A percentile compares a stretch with the other conserved stretches of the same genome.
Evolutionary conservation across 1,284 basidiomycete species (phyloP).

Genomic region (Trichosporon asahii): DNA sequence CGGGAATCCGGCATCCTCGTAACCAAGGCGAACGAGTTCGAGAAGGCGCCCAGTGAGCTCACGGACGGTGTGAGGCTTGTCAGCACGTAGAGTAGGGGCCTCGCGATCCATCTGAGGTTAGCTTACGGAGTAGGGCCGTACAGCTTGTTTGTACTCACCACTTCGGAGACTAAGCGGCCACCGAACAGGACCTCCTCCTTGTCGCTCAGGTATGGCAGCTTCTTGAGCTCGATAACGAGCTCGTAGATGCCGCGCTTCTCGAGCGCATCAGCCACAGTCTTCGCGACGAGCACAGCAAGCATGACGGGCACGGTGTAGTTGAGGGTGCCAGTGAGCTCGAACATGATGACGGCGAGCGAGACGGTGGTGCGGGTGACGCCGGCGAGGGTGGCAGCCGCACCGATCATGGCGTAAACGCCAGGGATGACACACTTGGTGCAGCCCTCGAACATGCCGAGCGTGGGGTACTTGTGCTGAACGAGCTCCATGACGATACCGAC

Average conservation of each 20-base stretch:
- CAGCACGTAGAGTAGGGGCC: conserved; percentile 41
- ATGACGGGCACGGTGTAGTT: conserved; percentile 95
- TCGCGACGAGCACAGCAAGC: conserved; percentile 79
- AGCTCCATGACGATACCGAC: conserved; percentile 80
- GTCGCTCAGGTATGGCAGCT: conserved; percentile 85
- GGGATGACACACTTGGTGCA: conserved; percentile 64
- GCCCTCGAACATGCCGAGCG: conserved; percentile 61
- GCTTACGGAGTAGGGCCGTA: conserved; percentile 9
- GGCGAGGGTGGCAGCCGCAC: conserved; percentile 80
- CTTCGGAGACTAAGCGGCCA: conserved; percentile 66
- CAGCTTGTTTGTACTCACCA: conserved; percentile 56
- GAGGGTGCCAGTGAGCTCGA: conserved; percentile 90
- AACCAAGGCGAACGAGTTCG: conserved; percentile 41
- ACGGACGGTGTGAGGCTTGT: conserved; percentile 45
- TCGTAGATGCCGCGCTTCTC: conserved; percentile 96
- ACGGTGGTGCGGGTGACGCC: conserved; percentile 72
- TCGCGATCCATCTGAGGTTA: conserved; percentile 55
- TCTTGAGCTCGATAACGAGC: conserved; percentile 79
- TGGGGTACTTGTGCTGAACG: conserved; percentile 65
- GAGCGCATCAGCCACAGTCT: conserved; percentile 85
- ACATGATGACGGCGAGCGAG: conserved; percentile 93
- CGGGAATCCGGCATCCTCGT: conserved; percentile 79
- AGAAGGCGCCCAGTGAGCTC: conserved; percentile 45
- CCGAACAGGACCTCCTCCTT: conserved; percentile 89
- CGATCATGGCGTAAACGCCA: conserved; percentile 86